These are phyloP conservation scores for Talaromyces atroroseus DNA, from an alignment of 2,329 filamentous ascomycete genomes.

Conservation along the genomic window DNA sequence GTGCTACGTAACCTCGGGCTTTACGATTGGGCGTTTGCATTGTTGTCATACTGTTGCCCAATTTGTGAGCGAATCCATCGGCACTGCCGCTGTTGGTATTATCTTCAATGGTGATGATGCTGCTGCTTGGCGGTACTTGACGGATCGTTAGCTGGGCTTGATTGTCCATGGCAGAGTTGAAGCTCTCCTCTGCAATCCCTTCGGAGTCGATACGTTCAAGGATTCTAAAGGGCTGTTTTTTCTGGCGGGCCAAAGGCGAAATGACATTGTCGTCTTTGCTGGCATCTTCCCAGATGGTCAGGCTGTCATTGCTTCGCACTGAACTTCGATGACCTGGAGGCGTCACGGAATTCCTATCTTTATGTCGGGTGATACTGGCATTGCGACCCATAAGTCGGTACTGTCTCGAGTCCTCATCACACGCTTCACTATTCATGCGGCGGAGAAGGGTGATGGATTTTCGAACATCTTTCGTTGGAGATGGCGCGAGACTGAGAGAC, in stretches of 20 bases:
- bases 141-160: slow-evolving; percentile 1
- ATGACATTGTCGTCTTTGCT: slow-evolving; percentile 6
- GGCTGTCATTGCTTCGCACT: slow-evolving; percentile 17
- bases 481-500: slow-evolving; percentile 6
- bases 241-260: slow-evolving; percentile 5
- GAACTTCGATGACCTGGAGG: slow-evolving; percentile 13
- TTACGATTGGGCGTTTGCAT: slow-evolving; percentile 22
- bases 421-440: slow-evolving; percentile 20
- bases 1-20: not conserved
- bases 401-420: slow-evolving; percentile 14
- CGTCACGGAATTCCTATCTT: not conserved
- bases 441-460: slow-evolving; percentile 26
- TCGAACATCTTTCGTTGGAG: slow-evolving; percentile 19
- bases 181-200: slow-evolving; percentile 4
- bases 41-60: slow-evolving; percentile 9
- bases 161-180: not conserved
- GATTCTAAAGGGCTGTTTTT: slow-evolving; percentile 9
- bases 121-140: slow-evolving; percentile 10
- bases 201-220: slow-evolving; percentile 14
- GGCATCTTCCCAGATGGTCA: slow-evolving; percentile 38
- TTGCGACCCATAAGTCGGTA: slow-evolving; percentile 12
- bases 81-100: slow-evolving; percentile 1
- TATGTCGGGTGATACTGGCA: slow-evolving; percentile 5
- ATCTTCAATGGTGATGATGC: slow-evolving; percentile 7
- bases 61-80: slow-evolving; percentile 1